Percentiles rank a stretch among this genome's conserved stretches.
Conservation (phyloP, 768 basidiomycete genomes). For the Pleurotus eryngii region DNA sequence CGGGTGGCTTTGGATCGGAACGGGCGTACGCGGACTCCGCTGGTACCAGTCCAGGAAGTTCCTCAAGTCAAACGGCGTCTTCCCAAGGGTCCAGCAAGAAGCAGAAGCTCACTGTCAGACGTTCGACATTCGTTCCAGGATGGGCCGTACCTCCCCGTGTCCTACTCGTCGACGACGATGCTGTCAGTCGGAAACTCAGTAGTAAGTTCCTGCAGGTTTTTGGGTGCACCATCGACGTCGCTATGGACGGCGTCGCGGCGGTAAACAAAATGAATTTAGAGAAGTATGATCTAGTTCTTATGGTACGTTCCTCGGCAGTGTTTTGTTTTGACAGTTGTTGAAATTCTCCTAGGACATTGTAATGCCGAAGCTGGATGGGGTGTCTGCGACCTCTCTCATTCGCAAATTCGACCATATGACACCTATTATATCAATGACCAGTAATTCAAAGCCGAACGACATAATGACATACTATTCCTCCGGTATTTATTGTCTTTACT, state of each 20-base stretch:
- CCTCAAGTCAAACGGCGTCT: constrained; percentile 14
- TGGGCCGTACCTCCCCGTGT: constrained; percentile 93
- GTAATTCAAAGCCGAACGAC: constrained; percentile 89
- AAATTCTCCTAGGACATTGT: constrained; percentile 74
- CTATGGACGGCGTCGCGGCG: constrained; percentile 88
- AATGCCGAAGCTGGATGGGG: constrained; percentile 86
- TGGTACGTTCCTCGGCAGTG: constrained; percentile 51
- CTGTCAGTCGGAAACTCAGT: constrained; percentile 81
- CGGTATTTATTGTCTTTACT: constrained; percentile 30
- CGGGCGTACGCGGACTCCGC: constrained; percentile 1
- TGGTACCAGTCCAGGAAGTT: background rate
- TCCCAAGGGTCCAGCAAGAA: constrained; percentile 8
- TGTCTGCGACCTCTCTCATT: constrained; percentile 89
- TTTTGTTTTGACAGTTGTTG: constrained; percentile 10
- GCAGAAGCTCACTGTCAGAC: constrained; percentile 62
- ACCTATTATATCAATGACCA: constrained; percentile 98
- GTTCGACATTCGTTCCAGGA: constrained; percentile 81
- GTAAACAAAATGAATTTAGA: constrained; percentile 96
- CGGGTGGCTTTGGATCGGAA: background rate
- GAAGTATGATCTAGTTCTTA: constrained; percentile 93
- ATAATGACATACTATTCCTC: constrained; percentile 88
- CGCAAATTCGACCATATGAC: constrained; percentile 94
- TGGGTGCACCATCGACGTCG: constrained; percentile 92
- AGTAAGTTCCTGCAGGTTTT: constrained; percentile 95
- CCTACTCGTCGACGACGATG: constrained; percentile 93